These are phyloP conservation scores for Pichia sp. DNA, from an alignment of 1,139 yeast species.

Conservation along the genomic window DNA sequence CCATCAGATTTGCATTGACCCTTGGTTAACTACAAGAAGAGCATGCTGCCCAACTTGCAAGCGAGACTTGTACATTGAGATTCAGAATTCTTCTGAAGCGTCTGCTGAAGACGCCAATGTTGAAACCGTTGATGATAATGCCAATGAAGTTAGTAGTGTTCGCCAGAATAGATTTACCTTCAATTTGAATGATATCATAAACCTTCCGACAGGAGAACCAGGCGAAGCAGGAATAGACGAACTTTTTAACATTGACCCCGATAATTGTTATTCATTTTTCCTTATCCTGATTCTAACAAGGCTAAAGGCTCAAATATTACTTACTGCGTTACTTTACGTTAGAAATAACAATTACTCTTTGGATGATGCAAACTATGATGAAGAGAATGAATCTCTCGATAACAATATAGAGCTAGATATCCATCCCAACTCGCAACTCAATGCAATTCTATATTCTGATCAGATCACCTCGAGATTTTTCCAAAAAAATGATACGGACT, in stretches of 20 bases:
- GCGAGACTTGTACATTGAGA: conserved; percentile 51
- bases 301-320: conserved; percentile 39
- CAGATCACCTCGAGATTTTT: conserved; percentile 9
- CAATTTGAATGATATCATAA: conserved; percentile 6
- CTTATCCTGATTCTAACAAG: conserved; percentile 33
- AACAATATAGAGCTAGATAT: not conserved
- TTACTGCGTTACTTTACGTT: conserved; percentile 24
- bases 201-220: conserved; percentile 16
- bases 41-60: conserved; percentile 88
- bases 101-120: not conserved
- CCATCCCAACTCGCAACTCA: not conserved
- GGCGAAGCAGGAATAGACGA: conserved; percentile 26
- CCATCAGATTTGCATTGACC: conserved; percentile 76
- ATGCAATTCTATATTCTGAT: conserved; percentile 4
- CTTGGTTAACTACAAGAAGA: conserved; percentile 71
- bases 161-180: conserved; percentile 7
- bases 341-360: conserved; percentile 20
- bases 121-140: not conserved
- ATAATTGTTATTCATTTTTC: conserved; percentile 20
- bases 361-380: conserved; percentile 1
- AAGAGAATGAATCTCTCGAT: not conserved
- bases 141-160: too few species aligned
- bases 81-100: not conserved
- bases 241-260: conserved; percentile 25
- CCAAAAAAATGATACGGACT: conserved; percentile 17